phyloP scores from a whole-genome alignment of 192 early-diverging fungal species.

The Paraglomus occultum region DNA sequence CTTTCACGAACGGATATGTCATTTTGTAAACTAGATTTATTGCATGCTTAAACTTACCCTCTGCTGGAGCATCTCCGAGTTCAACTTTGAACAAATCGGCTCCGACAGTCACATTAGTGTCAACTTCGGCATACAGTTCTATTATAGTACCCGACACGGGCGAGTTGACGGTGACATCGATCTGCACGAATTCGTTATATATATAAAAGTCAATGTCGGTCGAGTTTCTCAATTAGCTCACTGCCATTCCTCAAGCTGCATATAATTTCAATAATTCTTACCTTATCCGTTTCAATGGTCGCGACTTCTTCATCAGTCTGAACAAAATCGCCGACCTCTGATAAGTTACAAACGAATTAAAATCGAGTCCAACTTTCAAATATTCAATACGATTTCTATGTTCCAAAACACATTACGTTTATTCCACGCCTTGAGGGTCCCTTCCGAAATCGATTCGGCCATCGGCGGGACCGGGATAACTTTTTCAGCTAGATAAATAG shows the following conservation, averaged over 20 bases:
- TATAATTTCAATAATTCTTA: conserved; percentile 32
- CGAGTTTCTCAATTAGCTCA: neutral
- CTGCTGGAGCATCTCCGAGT: conserved; percentile 62
- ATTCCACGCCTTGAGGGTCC: conserved; percentile 92
- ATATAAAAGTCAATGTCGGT: neutral
- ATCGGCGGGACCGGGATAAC: conserved; percentile 92
- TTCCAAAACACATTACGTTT: conserved; percentile 66
- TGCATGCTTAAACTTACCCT: conserved; percentile 38
- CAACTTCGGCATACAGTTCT: conserved; percentile 79
- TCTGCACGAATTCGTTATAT: conserved; percentile 44
- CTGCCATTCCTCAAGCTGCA: conserved; percentile 20
- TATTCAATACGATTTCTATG: neutral
- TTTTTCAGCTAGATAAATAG: conserved; percentile 60
- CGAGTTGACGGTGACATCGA: conserved; percentile 98
- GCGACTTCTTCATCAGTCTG: conserved; percentile 93
- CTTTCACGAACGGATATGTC: too few relatives aligned
- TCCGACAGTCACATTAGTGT: conserved; percentile 87
- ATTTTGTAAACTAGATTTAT: neutral
- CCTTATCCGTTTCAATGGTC: conserved; percentile 99
- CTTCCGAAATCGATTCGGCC: conserved; percentile 99
- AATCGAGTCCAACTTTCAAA: neutral
- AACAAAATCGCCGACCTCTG: conserved; percentile 95
- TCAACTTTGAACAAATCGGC: conserved; percentile 94
- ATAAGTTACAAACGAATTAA: conserved; percentile 19
- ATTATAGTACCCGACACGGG: conserved; percentile 87